Percentiles rank a stretch among this genome's conserved stretches.
Conservation (phyloP, 2,329 filamentous ascomycete species). For the Endoconidiophora laricicola region DNA sequence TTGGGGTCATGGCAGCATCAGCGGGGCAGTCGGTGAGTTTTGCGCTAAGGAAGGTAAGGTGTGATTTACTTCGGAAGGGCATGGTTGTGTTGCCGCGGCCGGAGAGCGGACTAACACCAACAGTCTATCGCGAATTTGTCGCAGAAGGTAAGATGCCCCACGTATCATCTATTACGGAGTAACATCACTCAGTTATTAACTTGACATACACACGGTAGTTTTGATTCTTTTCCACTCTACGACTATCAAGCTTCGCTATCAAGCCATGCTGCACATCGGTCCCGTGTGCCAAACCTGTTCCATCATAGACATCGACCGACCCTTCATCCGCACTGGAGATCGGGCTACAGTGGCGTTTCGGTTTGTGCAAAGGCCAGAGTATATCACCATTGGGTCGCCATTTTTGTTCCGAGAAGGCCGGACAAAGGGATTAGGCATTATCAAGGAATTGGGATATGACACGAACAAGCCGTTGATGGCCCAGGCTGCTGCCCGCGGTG, state of each 20-base stretch:
- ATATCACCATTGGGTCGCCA: slow-evolving; percentile 71
- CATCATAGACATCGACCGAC: slow-evolving; percentile 95
- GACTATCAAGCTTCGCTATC: slow-evolving; percentile 91
- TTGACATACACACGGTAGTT: slow-evolving; percentile 31
- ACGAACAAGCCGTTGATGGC: slow-evolving; percentile 19
- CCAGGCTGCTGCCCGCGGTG: not conserved
- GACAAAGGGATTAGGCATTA: slow-evolving; percentile 89
- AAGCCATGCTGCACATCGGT: slow-evolving; percentile 95
- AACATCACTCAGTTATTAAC: not conserved
- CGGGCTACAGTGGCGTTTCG: slow-evolving; percentile 86
- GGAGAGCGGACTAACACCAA: slow-evolving; percentile 47
- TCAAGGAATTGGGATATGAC: slow-evolving; percentile 84
- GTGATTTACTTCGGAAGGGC: slow-evolving; percentile 89
- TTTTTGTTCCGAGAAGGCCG: slow-evolving; percentile 86
- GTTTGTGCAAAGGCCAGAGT: slow-evolving; percentile 89
- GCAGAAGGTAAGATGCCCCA: slow-evolving; percentile 44
- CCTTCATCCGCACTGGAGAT: slow-evolving; percentile 86
- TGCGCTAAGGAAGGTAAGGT: slow-evolving; percentile 68
- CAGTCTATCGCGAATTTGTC: slow-evolving; percentile 60
- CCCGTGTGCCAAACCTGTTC: slow-evolving; percentile 89
- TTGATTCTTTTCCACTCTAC: slow-evolving; percentile 91
- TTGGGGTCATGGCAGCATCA: slow-evolving; percentile 69
- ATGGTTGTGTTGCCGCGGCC: slow-evolving; percentile 89
- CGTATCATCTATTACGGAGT: no score
- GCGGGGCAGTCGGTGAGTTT: slow-evolving; percentile 90